phyloP scores from a whole-genome alignment of 1,284 basidiomycete species.

The Cutaneotrichosporon dermatis region DNA sequence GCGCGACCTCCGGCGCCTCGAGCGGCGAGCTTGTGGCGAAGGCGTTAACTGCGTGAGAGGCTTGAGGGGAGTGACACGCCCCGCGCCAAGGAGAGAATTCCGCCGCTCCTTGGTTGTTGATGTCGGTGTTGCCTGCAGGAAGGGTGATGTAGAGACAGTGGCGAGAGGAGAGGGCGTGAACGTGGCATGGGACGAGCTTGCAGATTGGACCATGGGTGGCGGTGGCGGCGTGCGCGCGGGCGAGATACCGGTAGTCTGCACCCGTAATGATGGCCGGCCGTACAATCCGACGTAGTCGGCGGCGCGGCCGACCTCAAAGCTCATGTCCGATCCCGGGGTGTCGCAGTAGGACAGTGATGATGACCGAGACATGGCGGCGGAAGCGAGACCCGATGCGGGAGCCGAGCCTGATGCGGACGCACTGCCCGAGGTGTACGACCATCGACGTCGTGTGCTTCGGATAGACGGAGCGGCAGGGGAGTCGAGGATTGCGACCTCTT shows the following conservation, averaged over 20 bases:
- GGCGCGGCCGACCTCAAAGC: constrained; percentile 16
- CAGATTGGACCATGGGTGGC: not conserved
- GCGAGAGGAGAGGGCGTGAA: not conserved
- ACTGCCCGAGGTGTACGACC: not conserved
- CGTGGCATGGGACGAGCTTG: not conserved
- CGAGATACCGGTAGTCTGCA: not conserved
- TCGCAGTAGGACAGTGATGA: constrained; percentile 10
- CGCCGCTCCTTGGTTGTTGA: not conserved
- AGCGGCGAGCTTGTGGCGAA: constrained; percentile 8
- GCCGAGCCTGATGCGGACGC: not conserved
- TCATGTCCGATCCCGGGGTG: constrained; percentile 14
- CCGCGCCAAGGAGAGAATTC: constrained; percentile 2
- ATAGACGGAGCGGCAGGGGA: constrained; percentile 2
- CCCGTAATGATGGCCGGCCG: constrained; percentile 5
- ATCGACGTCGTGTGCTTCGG: not conserved
- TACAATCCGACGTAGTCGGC: constrained; percentile 17
- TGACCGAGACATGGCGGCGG: constrained; percentile 8
- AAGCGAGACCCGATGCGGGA: not conserved
- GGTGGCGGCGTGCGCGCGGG: not conserved
- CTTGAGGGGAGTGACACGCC: constrained; percentile 9
- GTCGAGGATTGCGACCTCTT: not conserved
- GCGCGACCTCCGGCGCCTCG: not conserved
- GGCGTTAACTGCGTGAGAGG: constrained; percentile 8
- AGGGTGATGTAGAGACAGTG: not conserved
- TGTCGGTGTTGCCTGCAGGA: not conserved